Evolutionary conservation across 169 alveolate genomes (phyloP).

Genomic region (Plasmodium gaboni): DNA sequence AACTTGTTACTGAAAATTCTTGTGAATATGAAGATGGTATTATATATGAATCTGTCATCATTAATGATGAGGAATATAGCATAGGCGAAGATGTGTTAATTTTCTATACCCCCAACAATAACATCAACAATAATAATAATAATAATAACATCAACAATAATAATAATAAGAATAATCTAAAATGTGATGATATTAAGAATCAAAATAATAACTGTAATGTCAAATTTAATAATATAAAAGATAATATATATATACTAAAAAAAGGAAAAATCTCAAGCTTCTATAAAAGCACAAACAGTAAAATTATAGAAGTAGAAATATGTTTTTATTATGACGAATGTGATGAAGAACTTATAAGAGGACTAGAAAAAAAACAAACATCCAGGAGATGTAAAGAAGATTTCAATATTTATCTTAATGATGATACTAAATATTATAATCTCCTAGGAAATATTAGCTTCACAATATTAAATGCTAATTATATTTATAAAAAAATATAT

Average conservation of each 20-base stretch:
- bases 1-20: constrained; percentile 7
- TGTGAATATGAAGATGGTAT: constrained; percentile 61
- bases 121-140: not conserved
- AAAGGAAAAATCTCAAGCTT: constrained; percentile 58
- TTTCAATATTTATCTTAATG: constrained; percentile 19
- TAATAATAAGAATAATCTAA: too few species aligned
- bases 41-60: constrained; percentile 35
- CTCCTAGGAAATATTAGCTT: constrained; percentile 48
- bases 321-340: constrained; percentile 33
- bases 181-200: too few species aligned
- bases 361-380: constrained; percentile 7
- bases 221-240: too few species aligned
- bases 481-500: constrained; percentile 36
- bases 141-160: not conserved
- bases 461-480: constrained; percentile 44
- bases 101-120: not conserved
- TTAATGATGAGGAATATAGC: constrained; percentile 18
- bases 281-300: constrained; percentile 9
- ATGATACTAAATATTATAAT: constrained; percentile 13
- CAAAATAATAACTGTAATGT: too few species aligned
- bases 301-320: constrained; percentile 28
- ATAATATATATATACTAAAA: constrained; percentile 11
- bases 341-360: constrained; percentile 21
- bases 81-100: constrained; percentile 39
- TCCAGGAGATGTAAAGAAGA: constrained; percentile 26